Evolutionary conservation across 495 filamentous ascomycete genomes (phyloP).

Genomic region (Podospora appendiculata): DNA sequence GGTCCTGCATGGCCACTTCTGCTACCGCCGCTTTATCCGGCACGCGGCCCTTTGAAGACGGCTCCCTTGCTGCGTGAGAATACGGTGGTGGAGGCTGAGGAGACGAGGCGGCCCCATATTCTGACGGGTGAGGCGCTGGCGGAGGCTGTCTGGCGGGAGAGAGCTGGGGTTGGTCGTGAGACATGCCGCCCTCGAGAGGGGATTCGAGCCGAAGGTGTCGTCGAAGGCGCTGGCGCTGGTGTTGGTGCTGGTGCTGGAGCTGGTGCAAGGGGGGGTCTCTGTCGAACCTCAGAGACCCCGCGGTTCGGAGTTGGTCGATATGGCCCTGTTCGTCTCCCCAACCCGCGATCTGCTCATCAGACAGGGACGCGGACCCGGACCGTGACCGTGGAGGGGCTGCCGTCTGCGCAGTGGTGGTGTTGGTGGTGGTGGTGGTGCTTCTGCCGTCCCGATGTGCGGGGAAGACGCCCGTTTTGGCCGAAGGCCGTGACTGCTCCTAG

Average conservation of each 20-base stretch:
- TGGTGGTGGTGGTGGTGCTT: not conserved
- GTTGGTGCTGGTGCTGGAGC: constrained; percentile 2
- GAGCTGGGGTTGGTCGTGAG: constrained; percentile 34
- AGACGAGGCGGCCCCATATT: constrained; percentile 31
- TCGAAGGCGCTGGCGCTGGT: too few relatives aligned
- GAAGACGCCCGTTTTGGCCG: constrained; percentile 43
- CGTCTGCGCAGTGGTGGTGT: too few relatives aligned
- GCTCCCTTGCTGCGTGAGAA: constrained; percentile 8
- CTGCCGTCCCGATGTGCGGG: constrained; percentile 39
- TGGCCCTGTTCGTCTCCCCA: constrained; percentile 1
- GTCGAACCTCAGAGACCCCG: constrained; percentile 8
- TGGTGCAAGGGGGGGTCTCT: constrained; percentile 5
- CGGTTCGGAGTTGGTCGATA: not conserved
- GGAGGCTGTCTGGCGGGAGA: constrained; percentile 15
- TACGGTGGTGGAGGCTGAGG: constrained; percentile 6
- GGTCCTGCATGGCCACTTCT: constrained; percentile 22
- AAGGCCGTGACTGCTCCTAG: constrained; percentile 39
- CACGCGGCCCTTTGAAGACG: not conserved
- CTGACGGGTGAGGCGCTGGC: constrained; percentile 22
- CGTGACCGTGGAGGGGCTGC: too few relatives aligned
- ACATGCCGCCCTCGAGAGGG: constrained; percentile 32
- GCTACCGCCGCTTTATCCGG: not conserved
- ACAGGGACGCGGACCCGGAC: too few relatives aligned
- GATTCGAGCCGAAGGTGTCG: constrained; percentile 3
- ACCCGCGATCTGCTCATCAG: too few relatives aligned